Evolutionary conservation across 805 yeast genomes (phyloP).

Genomic region (Barnettozyma sp.): DNA sequence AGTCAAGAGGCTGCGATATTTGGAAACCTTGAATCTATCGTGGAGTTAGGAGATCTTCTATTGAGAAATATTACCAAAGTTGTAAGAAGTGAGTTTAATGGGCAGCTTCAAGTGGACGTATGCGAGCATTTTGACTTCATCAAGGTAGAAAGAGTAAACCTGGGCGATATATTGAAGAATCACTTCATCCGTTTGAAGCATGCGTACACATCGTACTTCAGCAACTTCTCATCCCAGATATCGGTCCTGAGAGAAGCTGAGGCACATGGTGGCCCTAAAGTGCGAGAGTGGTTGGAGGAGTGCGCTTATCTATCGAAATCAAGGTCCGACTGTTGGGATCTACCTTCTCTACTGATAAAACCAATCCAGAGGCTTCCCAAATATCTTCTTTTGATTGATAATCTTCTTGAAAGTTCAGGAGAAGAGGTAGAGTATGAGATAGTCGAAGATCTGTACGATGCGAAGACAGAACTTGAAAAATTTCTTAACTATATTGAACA

Average conservation of each 20-base stretch:
- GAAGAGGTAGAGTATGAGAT: conserved; percentile 8
- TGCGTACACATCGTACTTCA: conserved; percentile 29
- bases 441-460: conserved; percentile 15
- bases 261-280: conserved; percentile 16
- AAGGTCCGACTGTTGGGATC: conserved; percentile 21
- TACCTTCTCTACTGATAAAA: conserved; percentile 27
- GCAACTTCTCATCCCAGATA: conserved; percentile 27
- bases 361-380: conserved; percentile 29
- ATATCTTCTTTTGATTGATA: conserved; percentile 17
- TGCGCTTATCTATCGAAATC: conserved; percentile 25
- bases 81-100: not conserved
- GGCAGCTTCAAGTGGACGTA: conserved; percentile 6
- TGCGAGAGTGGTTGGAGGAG: conserved; percentile 29
- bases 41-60: conserved; percentile 31
- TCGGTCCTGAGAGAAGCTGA: conserved; percentile 20
- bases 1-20: conserved; percentile 35
- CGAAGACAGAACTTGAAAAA: conserved; percentile 15
- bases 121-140: conserved; percentile 11
- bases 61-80: conserved; percentile 15
- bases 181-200: conserved; percentile 29
- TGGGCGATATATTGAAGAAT: conserved; percentile 27
- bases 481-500: conserved; percentile 11
- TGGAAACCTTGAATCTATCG: conserved; percentile 36
- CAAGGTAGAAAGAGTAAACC: conserved; percentile 16
- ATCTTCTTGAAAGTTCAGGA: conserved; percentile 11